Conservation (phyloP, 2,329 filamentous ascomycete genomes). For the Talaromyces sp. region DNA sequence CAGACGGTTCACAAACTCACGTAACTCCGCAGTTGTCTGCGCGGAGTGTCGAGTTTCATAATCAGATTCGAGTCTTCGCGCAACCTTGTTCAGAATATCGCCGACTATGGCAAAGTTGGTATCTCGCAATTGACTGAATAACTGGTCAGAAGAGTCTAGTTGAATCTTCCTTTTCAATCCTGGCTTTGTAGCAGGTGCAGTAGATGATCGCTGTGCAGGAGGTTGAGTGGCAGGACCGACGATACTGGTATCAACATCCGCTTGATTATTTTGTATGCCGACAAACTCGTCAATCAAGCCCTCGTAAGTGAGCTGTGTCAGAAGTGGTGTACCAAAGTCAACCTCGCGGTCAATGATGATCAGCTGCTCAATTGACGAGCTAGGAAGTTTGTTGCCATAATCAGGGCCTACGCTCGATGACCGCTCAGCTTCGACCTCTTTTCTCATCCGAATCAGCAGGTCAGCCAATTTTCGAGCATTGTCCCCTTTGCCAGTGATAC, state of each 20-base stretch:
- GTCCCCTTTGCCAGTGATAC: slow-evolving; percentile 92
- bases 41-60: slow-evolving; percentile 83
- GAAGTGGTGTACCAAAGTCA: slow-evolving; percentile 83
- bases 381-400: slow-evolving; percentile 65
- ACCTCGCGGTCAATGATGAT: slow-evolving; percentile 95
- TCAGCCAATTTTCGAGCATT: slow-evolving; percentile 86
- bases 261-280: slow-evolving; percentile 84
- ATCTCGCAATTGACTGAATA: slow-evolving; percentile 83
- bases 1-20: slow-evolving; percentile 90
- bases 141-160: slow-evolving; percentile 80
- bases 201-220: slow-evolving; percentile 53
- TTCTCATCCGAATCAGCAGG: slow-evolving; percentile 81
- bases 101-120: slow-evolving; percentile 95
- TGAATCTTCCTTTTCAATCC: slow-evolving; percentile 80
- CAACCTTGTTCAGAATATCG: slow-evolving; percentile 80
- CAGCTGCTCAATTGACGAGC: slow-evolving; percentile 79
- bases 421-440: slow-evolving; percentile 79
- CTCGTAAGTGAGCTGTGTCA: slow-evolving; percentile 95
- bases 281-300: slow-evolving; percentile 92
- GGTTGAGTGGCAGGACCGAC: slow-evolving; percentile 62
- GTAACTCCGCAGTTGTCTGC: slow-evolving; percentile 83
- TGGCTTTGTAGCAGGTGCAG: slow-evolving; percentile 48
- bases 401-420: slow-evolving; percentile 53
- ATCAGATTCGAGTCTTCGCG: slow-evolving; percentile 75
- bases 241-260: slow-evolving; percentile 85